Conservation (phyloP, 1,139 yeast genomes). For the Pneumocystis canis region DNA sequence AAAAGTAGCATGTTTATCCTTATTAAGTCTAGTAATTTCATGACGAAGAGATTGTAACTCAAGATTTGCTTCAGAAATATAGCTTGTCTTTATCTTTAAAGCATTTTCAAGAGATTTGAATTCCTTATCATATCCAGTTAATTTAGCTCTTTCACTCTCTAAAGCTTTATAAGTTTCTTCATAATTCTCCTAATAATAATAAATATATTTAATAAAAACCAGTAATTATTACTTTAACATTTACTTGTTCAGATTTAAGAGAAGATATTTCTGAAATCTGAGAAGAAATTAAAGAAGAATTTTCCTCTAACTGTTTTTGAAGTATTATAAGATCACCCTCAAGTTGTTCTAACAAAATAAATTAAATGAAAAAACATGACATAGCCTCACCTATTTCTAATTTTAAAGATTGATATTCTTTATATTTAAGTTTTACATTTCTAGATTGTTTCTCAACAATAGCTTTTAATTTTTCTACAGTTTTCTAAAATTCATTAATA, state of each 20-base stretch:
- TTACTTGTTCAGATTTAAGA: conserved; percentile 10
- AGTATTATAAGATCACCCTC: conserved; percentile 39
- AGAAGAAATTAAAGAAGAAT: background rate
- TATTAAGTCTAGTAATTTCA: conserved; percentile 45
- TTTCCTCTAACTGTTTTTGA: conserved; percentile 11
- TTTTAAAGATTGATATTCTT: conserved; percentile 47
- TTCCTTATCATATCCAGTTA: conserved; percentile 67
- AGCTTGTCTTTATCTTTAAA: conserved; percentile 38
- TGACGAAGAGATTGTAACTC: conserved; percentile 46
- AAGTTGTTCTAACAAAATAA: conserved; percentile 37
- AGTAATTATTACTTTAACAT: conserved; percentile 8
- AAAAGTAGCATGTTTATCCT: conserved; percentile 32
- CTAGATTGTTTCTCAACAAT: conserved; percentile 31
- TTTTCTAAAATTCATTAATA: conserved; percentile 27
- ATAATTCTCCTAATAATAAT: conserved; percentile 8
- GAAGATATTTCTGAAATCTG: conserved; percentile 5
- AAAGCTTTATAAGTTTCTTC: conserved; percentile 26
- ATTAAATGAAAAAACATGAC: background rate
- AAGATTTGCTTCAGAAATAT: conserved; percentile 37
- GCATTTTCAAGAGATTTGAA: conserved; percentile 46
- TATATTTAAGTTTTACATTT: conserved; percentile 35
- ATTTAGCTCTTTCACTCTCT: conserved; percentile 47
- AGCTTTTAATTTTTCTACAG: conserved; percentile 32
- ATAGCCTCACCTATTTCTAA: conserved; percentile 32
- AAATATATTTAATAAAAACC: conserved; percentile 8